Evolutionary conservation across 495 filamentous ascomycete species (phyloP), one percentile per base, ranked within the genome.

Genomic region (Aspergillus avenaceus): DNA sequence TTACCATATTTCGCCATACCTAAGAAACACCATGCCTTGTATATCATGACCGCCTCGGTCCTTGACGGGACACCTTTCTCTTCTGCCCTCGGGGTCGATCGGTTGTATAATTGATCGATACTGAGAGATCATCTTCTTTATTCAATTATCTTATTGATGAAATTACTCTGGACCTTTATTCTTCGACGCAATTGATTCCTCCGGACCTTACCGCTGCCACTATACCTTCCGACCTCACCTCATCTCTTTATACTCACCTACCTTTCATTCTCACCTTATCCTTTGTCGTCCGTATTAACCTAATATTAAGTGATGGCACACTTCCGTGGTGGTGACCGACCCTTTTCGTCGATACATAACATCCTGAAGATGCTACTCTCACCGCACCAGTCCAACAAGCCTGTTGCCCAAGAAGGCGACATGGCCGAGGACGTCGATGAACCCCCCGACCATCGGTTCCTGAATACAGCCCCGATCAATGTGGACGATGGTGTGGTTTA

Each of bases 391-490:
- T 62, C 78, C 59, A 56, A 51, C 43, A 61, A 69, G 51, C 55
- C 64, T 8, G 45, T 60, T 18, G 63, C 61, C 18, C 74, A 74
- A 42, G 74, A 77, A 21, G 60, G 56, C 41, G 76, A 77, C 37
- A 41, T 75, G 58, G 50, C 59, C 25, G 72, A 76, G 52, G 81
- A 83, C 48, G 62, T 75, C 42, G 78, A 84, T 49, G 81, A 84
- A 64, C 63, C 61, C 21, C 66, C 64, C 38, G 61, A 72, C 49
- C 65, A 65, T 24, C 70, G 65, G 38, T 59, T 63, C 18, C 53
- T 65, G 9, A 63, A 61, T 47, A 62, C 60, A 28, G 58, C 59
- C 14, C 44, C 59, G 22, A 62, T 55, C 36, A 56, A 62, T 43
- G 50, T 60, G 45, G 58, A 71, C 45, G 63, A 70, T 16, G 63